Evolutionary conservation across 805 yeast species (phyloP).

Genomic region (Saturnispora zaruensis): DNA sequence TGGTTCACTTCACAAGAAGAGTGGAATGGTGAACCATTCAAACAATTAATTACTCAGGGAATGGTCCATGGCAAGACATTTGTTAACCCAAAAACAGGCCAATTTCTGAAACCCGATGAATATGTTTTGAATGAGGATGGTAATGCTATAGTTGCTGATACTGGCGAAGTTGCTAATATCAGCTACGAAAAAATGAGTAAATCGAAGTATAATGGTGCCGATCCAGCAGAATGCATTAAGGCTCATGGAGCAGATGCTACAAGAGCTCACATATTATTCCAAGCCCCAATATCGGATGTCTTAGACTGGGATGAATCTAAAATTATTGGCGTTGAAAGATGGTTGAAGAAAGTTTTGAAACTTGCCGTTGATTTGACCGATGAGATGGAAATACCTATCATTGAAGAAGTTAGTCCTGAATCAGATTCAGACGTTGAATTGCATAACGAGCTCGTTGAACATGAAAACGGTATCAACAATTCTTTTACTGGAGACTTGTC

Average conservation of each 20-base stretch:
- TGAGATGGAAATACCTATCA: neutral
- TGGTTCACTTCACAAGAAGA: slow-evolving; percentile 48
- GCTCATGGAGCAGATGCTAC: slow-evolving; percentile 90
- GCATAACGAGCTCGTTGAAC: slow-evolving; percentile 48
- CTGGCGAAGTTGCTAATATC: slow-evolving; percentile 45
- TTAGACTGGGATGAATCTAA: slow-evolving; percentile 86
- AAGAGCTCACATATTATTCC: slow-evolving; percentile 86
- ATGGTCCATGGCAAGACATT: slow-evolving; percentile 95
- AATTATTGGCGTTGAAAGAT: slow-evolving; percentile 80
- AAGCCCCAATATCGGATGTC: slow-evolving; percentile 77
- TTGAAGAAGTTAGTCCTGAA: slow-evolving; percentile 14
- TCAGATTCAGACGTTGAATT: slow-evolving; percentile 39
- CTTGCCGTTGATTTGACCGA: slow-evolving; percentile 6
- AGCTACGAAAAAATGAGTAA: slow-evolving; percentile 93
- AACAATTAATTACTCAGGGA: slow-evolving; percentile 80
- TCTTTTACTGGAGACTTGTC: slow-evolving; percentile 54
- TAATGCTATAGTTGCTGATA: slow-evolving; percentile 38
- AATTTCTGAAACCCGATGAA: slow-evolving; percentile 75
- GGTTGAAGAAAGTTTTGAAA: slow-evolving; percentile 54
- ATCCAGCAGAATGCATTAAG: slow-evolving; percentile 68
- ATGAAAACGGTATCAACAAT: slow-evolving; percentile 41
- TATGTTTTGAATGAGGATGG: slow-evolving; percentile 35
- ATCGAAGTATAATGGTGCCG: slow-evolving; percentile 90
- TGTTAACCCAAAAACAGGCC: slow-evolving; percentile 60
- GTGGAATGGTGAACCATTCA: slow-evolving; percentile 70